Evolutionary conservation across 208 protist species (phyloP).

Genomic region (Trypanosoma scelopori): DNA sequence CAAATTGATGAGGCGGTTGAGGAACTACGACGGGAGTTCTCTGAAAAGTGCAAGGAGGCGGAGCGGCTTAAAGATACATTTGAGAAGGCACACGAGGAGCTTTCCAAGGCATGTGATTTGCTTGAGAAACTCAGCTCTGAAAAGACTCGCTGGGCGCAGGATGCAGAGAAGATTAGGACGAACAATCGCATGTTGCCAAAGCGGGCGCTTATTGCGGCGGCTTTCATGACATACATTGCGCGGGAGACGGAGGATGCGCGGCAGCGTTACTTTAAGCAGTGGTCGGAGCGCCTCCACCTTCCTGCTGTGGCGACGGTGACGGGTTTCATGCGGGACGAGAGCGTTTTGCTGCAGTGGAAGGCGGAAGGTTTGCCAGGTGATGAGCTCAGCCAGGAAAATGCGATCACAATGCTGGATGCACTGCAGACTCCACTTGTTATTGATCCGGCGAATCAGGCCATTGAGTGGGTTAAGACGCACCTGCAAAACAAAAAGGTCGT

Average conservation of each 20-base stretch:
- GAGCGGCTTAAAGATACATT: conserved; percentile 85
- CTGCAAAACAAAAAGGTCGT: conserved; percentile 66
- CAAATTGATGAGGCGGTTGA: conserved; percentile 89
- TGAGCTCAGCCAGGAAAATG: conserved; percentile 96
- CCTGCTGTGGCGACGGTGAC: conserved; percentile 43
- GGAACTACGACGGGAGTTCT: conserved; percentile 78
- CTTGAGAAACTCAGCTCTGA: conserved; percentile 96
- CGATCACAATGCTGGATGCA: conserved; percentile 92
- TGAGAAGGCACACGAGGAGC: conserved; percentile 85
- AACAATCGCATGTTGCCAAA: conserved; percentile 78
- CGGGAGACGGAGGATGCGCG: conserved; percentile 85
- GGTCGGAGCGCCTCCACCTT: conserved; percentile 70
- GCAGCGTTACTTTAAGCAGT: conserved; percentile 61
- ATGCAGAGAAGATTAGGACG: conserved; percentile 64
- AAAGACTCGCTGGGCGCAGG: conserved; percentile 92
- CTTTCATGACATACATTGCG: conserved; percentile 94
- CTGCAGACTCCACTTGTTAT: conserved; percentile 93
- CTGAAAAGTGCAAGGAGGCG: conserved; percentile 93
- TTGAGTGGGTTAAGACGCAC: conserved; percentile 91
- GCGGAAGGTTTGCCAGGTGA: conserved; percentile 94
- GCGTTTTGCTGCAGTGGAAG: conserved; percentile 95
- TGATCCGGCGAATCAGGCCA: conserved; percentile 94
- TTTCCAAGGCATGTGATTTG: conserved; percentile 91
- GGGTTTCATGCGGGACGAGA: conserved; percentile 93
- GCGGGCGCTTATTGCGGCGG: conserved; percentile 82